Conservation (phyloP, 2,329 filamentous ascomycete species). For the Trichoderma atroviride region DNA sequence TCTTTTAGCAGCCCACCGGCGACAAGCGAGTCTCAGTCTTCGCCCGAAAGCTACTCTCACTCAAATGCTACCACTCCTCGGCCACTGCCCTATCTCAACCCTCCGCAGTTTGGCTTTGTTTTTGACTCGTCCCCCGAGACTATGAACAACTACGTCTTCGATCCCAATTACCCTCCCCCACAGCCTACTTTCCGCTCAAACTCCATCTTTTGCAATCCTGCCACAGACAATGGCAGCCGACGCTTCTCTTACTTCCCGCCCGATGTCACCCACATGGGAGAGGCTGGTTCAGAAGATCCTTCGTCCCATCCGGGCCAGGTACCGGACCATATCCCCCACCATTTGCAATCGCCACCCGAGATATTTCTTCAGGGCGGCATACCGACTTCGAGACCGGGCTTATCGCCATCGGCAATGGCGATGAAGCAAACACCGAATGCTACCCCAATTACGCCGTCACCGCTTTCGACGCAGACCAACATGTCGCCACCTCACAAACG, state of each 20-base stretch:
- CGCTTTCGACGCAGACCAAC: conserved; percentile 35
- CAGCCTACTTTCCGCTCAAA: conserved; percentile 65
- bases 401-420: conserved; percentile 45
- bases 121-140: conserved; percentile 60
- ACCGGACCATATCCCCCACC: conserved; percentile 39
- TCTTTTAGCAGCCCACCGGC: conserved; percentile 43
- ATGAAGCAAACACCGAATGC: conserved; percentile 38
- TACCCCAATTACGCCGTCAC: conserved; percentile 36
- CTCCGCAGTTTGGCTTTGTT: conserved; percentile 61
- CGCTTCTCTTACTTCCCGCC: conserved; percentile 67
- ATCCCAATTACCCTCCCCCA: conserved; percentile 46
- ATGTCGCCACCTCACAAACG: conserved; percentile 40
- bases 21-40: conserved; percentile 38
- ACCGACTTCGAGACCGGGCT: conserved; percentile 37
- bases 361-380: conserved; percentile 41
- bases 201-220: conserved; percentile 66
- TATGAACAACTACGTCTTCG: conserved; percentile 51
- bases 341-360: conserved; percentile 50
- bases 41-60: conserved; percentile 37
- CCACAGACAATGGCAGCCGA: conserved; percentile 56
- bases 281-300: conserved; percentile 41
- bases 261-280: conserved; percentile 47
- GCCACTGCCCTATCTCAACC: conserved; percentile 47
- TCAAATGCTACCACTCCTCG: conserved; percentile 36
- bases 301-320: conserved; percentile 38